Percentiles rank a stretch among this genome's conserved stretches.
Evolutionary conservation across 208 protist genomes (phyloP).

Genomic region (Crithidia expoeki): DNA sequence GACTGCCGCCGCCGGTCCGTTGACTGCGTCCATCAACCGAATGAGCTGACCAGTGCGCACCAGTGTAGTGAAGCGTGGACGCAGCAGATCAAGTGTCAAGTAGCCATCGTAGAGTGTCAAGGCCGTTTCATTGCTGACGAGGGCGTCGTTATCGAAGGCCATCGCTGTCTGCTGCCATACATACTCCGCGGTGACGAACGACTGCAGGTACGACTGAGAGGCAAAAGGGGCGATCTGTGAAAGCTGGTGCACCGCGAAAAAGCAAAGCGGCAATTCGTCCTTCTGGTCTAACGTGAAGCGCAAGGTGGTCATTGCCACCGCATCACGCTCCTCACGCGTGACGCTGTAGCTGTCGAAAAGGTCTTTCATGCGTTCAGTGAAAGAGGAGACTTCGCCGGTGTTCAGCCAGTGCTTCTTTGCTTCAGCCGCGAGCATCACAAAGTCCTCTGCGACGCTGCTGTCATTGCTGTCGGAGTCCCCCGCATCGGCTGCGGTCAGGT

Average conservation of each 20-base stretch:
- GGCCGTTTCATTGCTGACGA: conserved; percentile 20
- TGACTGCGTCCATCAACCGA: conserved; percentile 59
- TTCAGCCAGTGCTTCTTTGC: conserved; percentile 63
- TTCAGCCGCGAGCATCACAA: conserved; percentile 48
- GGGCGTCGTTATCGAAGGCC: conserved; percentile 6
- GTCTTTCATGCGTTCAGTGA: conserved; percentile 39
- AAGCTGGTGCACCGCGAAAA: conserved; percentile 62
- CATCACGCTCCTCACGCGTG: conserved; percentile 45
- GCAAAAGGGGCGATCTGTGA: conserved; percentile 72
- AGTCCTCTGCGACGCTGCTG: conserved; percentile 16
- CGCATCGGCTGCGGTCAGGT: not conserved
- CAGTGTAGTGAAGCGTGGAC: conserved; percentile 46
- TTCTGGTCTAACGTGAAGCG: conserved; percentile 30
- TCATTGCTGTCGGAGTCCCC: conserved; percentile 5
- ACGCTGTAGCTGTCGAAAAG: conserved; percentile 60
- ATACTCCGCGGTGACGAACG: conserved; percentile 35
- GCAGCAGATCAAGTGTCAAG: conserved; percentile 55
- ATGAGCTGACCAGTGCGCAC: conserved; percentile 83
- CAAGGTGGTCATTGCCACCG: conserved; percentile 35
- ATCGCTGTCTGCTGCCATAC: conserved; percentile 58
- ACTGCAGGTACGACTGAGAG: conserved; percentile 43
- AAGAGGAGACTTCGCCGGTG: conserved; percentile 38
- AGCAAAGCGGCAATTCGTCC: conserved; percentile 30
- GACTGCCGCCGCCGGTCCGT: conserved; percentile 30
- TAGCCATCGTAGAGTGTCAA: conserved; percentile 61